phyloP scores from a whole-genome alignment of 345 rosid genomes.

The Stellera chamaejasme region DNA sequence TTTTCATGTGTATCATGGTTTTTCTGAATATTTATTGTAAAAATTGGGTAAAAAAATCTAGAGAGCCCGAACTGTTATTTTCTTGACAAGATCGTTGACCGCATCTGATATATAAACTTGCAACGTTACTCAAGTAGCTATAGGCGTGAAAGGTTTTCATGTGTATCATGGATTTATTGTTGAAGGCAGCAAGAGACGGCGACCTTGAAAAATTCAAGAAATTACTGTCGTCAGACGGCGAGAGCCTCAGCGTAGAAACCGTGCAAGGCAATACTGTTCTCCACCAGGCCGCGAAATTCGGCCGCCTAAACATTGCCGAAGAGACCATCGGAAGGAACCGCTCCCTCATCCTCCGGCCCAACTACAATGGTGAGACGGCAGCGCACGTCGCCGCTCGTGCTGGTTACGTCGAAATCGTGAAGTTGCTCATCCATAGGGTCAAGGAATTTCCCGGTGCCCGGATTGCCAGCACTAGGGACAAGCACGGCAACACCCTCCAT shows the following conservation, averaged over 20 bases:
- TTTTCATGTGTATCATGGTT: too few relatives aligned
- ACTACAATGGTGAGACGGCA: constrained; percentile 18
- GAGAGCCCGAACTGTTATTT: too few relatives aligned
- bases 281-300: constrained; percentile 18
- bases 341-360: constrained; percentile 10
- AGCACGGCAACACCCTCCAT: constrained; percentile 7
- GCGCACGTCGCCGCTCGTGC: constrained; percentile 18
- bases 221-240: rapidly evolving
- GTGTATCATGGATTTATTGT: too few relatives aligned
- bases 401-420: constrained; percentile 12
- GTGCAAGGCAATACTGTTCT: constrained; percentile 16
- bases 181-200: too few relatives aligned
- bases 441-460: background rate
- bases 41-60: too few relatives aligned
- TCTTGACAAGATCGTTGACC: too few relatives aligned
- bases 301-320: constrained; percentile 3
- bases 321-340: constrained; percentile 8
- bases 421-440: constrained; percentile 9
- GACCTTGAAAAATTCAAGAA: too few relatives aligned
- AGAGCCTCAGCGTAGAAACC: background rate
- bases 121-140: too few relatives aligned
- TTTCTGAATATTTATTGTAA: too few relatives aligned
- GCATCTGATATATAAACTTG: too few relatives aligned
- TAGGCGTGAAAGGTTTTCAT: too few relatives aligned
- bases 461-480: constrained; percentile 3